phyloP scores from a whole-genome alignment of 345 rosid genomes.

The Lepidium aucheri region DNA sequence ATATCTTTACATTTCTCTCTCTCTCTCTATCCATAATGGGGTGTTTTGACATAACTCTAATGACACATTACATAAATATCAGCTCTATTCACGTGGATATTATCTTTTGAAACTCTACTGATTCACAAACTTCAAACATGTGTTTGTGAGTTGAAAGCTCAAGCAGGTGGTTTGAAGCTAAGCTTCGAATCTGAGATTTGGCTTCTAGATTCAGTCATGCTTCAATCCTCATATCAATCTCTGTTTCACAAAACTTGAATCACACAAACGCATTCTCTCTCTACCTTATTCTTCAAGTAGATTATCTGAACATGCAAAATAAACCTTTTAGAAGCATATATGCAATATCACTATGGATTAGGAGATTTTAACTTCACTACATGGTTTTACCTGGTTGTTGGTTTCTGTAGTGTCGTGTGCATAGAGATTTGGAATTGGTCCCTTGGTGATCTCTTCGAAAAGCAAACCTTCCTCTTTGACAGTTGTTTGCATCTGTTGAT shows the following conservation, averaged over 20 bases:
- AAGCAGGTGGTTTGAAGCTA: constrained; percentile 8
- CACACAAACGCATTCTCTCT: background rate
- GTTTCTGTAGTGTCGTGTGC: constrained; percentile 17
- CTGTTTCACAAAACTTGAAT: background rate
- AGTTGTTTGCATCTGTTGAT: constrained; percentile 26
- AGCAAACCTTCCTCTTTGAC: constrained; percentile 28
- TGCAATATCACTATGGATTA: background rate
- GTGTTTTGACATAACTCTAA: constrained; percentile 4
- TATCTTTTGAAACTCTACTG: constrained; percentile 4
- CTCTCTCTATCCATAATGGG: background rate
- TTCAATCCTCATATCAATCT: constrained; percentile 14
- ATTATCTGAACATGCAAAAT: constrained; percentile 17
- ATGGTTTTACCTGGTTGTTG: constrained; percentile 24
- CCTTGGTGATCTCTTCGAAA: constrained; percentile 28
- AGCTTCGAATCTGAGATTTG: constrained; percentile 5
- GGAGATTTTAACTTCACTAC: background rate
- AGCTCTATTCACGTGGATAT: constrained; percentile 17
- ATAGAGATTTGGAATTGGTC: constrained; percentile 26
- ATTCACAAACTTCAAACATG: constrained; percentile 3
- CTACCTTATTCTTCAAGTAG: constrained; percentile 8
- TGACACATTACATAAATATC: constrained; percentile 5
- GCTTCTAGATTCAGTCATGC: constrained; percentile 13
- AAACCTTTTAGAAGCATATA: background rate
- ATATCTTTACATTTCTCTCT: constrained; percentile 13
- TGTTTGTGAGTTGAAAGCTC: constrained; percentile 1